Evolutionary conservation across 1,284 basidiomycete species (phyloP).

Genomic region (Chiua sp.): DNA sequence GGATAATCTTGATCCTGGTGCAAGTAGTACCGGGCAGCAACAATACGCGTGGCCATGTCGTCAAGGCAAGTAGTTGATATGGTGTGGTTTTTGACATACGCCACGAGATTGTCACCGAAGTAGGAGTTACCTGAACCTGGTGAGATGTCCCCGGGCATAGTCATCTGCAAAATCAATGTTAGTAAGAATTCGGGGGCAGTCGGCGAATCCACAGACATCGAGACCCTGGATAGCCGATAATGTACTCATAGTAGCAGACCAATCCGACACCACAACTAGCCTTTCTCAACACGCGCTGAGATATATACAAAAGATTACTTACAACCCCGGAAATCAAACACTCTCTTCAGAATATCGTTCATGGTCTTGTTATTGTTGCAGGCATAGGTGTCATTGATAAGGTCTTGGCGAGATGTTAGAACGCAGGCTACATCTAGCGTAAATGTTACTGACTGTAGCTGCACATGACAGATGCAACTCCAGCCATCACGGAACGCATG

Average conservation of each 20-base stretch:
- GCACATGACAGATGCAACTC: constrained; percentile 76
- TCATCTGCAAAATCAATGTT: constrained; percentile 33
- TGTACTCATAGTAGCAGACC: constrained; percentile 46
- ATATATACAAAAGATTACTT: constrained; percentile 9
- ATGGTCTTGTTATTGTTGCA: constrained; percentile 60
- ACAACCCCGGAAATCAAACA: constrained; percentile 65
- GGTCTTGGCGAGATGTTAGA: constrained; percentile 24
- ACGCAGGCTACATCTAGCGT: neutral
- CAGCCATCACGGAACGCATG: constrained; percentile 52
- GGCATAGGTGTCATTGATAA: constrained; percentile 55
- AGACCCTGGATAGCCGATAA: constrained; percentile 50
- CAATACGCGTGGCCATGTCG: constrained; percentile 71
- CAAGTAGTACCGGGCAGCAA: constrained; percentile 65
- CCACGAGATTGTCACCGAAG: constrained; percentile 56
- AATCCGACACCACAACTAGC: constrained; percentile 44
- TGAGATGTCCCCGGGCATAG: constrained; percentile 48
- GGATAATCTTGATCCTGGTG: constrained; percentile 66
- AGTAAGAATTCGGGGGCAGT: neutral
- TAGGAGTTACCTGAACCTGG: constrained; percentile 39
- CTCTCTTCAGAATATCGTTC: constrained; percentile 62
- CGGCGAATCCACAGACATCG: constrained; percentile 38
- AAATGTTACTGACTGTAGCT: constrained; percentile 58
- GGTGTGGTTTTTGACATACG: constrained; percentile 30
- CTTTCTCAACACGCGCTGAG: constrained; percentile 3
- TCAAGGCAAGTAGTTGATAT: constrained; percentile 55